Conservation (phyloP, 495 filamentous ascomycete species). For the Xylaria castorea region DNA sequence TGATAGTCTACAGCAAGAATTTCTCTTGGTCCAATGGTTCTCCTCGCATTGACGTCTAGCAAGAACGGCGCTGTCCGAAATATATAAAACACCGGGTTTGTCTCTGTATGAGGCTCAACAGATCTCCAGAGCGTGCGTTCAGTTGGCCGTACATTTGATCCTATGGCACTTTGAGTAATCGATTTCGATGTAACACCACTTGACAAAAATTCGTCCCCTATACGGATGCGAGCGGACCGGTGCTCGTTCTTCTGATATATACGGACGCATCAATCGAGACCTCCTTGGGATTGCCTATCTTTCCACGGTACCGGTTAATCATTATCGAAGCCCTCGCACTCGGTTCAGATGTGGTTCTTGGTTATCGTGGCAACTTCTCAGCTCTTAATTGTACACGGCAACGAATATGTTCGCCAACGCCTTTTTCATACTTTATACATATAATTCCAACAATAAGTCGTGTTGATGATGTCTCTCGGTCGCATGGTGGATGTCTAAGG, state of each 20-base stretch:
- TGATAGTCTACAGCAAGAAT: neutral
- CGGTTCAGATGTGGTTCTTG: neutral
- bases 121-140: neutral
- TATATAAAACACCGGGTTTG: neutral
- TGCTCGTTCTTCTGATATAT: neutral
- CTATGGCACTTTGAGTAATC: neutral
- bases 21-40: neutral
- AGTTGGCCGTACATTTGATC: neutral
- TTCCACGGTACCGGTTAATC: neutral
- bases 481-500: neutral
- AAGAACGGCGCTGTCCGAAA: neutral
- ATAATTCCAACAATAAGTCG: neutral
- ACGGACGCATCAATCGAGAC: neutral
- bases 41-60: too few relatives aligned
- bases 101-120: neutral
- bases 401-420: constrained; percentile 8
- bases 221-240: neutral
- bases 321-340: neutral
- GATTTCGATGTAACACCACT: neutral
- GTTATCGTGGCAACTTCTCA: neutral
- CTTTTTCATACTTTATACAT: constrained; percentile 18
- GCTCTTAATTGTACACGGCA: constrained; percentile 23
- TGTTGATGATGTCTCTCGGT: neutral
- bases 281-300: neutral
- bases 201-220: neutral